These are phyloP conservation scores for Globisporangium spinosum DNA, from an alignment of 352 stramenopile species.

Conservation along the genomic window DNA sequence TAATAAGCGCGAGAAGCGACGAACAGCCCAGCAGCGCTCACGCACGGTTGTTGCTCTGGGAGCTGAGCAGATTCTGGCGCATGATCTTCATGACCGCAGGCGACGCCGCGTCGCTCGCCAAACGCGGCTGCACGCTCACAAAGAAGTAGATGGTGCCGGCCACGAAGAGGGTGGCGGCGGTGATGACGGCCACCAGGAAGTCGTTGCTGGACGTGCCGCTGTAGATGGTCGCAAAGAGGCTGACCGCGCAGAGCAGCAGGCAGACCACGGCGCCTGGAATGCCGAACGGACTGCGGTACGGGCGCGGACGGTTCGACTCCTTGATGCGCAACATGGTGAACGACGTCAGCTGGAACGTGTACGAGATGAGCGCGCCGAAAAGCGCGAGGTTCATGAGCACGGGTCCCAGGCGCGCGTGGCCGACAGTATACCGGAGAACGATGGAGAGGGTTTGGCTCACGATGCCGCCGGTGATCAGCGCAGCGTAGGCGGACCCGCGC, in stretches of 20 bases:
- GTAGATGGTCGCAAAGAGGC: slow-evolving; percentile 63
- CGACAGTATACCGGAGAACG: slow-evolving; percentile 55
- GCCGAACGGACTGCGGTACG: slow-evolving; percentile 57
- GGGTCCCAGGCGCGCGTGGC: slow-evolving; percentile 46
- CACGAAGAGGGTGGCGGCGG: slow-evolving; percentile 41
- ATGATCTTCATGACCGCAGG: slow-evolving; percentile 26
- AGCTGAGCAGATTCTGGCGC: slow-evolving; percentile 30
- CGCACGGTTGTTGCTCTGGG: background rate
- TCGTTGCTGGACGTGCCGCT: slow-evolving; percentile 47
- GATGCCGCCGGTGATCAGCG: slow-evolving; percentile 38
- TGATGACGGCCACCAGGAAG: slow-evolving; percentile 57
- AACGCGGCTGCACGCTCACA: slow-evolving; percentile 23
- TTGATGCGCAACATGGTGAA: slow-evolving; percentile 57
- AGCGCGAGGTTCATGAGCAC: slow-evolving; percentile 71
- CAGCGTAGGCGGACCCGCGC: slow-evolving; percentile 35
- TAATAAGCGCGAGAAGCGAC: slow-evolving; percentile 1
- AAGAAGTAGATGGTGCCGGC: slow-evolving; percentile 45
- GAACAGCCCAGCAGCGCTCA: background rate
- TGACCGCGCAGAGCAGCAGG: slow-evolving; percentile 39
- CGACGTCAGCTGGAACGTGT: slow-evolving; percentile 57
- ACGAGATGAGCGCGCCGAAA: slow-evolving; percentile 56
- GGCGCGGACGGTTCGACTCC: slow-evolving; percentile 43
- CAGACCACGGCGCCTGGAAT: slow-evolving; percentile 46
- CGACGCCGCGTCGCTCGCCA: slow-evolving; percentile 14
- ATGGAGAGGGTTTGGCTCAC: slow-evolving; percentile 42